Percentiles rank a stretch among this genome's conserved stretches.
These are phyloP conservation scores for Danielozyma ontarioensis DNA, from an alignment of 805 yeast species.

Conservation along the genomic window DNA sequence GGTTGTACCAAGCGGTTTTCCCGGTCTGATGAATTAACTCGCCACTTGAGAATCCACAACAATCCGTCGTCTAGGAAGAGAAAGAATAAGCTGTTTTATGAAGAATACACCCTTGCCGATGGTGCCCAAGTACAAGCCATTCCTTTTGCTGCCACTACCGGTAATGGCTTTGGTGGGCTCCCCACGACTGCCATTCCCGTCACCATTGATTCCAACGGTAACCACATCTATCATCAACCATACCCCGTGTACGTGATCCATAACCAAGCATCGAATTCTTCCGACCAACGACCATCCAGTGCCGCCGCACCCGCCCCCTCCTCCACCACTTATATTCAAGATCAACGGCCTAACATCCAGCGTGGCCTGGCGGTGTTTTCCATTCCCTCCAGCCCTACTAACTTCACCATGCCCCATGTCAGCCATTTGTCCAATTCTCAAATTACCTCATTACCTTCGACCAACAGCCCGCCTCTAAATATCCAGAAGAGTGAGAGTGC, in stretches of 20 bases:
- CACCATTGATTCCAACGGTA: constrained; percentile 27
- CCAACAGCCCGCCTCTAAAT: constrained; percentile 2
- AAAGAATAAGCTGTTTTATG: constrained; percentile 25
- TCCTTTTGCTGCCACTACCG: neutral
- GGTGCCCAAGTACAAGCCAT: neutral
- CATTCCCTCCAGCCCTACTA: constrained; percentile 26
- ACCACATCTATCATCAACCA: constrained; percentile 25
- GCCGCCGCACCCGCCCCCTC: constrained; percentile 2
- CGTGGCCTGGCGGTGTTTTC: constrained; percentile 20
- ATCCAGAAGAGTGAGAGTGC: neutral
- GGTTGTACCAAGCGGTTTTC: constrained; percentile 66
- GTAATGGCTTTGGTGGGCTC: no score
- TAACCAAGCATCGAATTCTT: constrained; percentile 1
- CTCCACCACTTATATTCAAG: no score
- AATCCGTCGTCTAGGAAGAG: constrained; percentile 65
- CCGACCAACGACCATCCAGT: constrained; percentile 1
- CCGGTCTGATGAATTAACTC: constrained; percentile 67
- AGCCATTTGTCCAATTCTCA: constrained; percentile 1
- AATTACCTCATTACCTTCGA: constrained; percentile 7
- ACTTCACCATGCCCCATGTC: constrained; percentile 3
- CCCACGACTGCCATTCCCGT: constrained; percentile 17
- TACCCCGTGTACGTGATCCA: constrained; percentile 35
- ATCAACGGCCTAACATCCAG: constrained; percentile 5
- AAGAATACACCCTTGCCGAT: neutral
- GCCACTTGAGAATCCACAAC: constrained; percentile 69